Conservation (phyloP, 495 filamentous ascomycete genomes). For the Stereocaulon alpinum region DNA sequence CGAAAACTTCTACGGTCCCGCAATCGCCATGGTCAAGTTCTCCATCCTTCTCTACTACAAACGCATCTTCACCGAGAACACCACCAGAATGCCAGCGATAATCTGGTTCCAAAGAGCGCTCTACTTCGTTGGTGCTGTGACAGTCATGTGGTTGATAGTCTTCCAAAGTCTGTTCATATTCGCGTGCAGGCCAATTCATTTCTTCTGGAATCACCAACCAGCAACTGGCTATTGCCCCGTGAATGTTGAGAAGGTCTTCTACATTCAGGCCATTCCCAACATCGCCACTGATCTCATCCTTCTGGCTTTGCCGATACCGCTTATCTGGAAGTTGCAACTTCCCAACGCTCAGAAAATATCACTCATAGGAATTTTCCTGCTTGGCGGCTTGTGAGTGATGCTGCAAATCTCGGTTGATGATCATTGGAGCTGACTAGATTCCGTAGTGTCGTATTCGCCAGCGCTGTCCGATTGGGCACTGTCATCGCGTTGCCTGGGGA, state of each 20-base stretch:
- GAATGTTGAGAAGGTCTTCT: background rate
- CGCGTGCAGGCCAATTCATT: background rate
- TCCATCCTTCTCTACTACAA: constrained; percentile 8
- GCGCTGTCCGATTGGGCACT: background rate
- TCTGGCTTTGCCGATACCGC: background rate
- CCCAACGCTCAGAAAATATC: background rate
- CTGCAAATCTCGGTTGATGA: background rate
- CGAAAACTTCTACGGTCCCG: constrained; percentile 5
- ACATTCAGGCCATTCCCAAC: background rate
- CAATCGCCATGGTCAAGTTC: constrained; percentile 5
- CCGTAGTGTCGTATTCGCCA: background rate
- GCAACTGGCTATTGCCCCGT: background rate
- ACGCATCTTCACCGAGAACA: constrained; percentile 1
- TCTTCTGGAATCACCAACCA: background rate
- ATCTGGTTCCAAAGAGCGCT: constrained; percentile 1
- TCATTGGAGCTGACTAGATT: background rate
- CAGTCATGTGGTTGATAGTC: background rate
- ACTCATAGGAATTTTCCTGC: background rate
- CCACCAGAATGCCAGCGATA: background rate
- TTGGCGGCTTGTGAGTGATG: constrained; percentile 1
- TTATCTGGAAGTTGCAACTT: background rate
- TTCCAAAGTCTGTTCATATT: background rate
- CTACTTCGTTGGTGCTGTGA: background rate
- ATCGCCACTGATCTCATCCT: background rate
- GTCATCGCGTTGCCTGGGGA: background rate